Conservation (phyloP, 495 filamentous ascomycete species). For the Astrothelium macrocarpum region DNA sequence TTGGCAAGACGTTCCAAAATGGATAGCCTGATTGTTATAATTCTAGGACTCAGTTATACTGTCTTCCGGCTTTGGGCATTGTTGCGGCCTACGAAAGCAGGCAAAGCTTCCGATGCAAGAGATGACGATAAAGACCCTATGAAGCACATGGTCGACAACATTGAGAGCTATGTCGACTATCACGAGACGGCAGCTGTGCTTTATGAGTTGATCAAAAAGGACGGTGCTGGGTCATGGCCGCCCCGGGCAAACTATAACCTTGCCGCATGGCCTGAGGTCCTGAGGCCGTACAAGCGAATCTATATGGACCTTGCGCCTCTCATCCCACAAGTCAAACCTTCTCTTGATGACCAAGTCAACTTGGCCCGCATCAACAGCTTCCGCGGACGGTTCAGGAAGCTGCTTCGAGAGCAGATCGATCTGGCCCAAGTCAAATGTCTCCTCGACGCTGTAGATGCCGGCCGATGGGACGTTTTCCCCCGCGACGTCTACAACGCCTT, state of each 20-base stretch:
- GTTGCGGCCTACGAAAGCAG: neutral
- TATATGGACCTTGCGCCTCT: neutral
- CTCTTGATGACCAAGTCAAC: neutral
- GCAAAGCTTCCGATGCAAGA: neutral
- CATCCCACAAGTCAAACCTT: neutral
- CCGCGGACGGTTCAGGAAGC: neutral
- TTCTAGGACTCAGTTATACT: neutral
- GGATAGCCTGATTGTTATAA: neutral
- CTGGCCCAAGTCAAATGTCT: neutral
- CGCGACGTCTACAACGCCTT: neutral
- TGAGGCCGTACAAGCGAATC: neutral
- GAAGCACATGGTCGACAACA: neutral
- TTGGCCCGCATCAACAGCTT: neutral
- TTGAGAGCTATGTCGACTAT: neutral
- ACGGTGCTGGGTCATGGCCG: neutral
- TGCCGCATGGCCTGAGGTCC: neutral
- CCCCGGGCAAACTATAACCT: neutral
- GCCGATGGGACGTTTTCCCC: neutral
- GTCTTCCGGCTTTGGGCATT: neutral
- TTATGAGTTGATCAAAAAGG: neutral
- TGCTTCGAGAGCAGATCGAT: neutral
- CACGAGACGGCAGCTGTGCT: neutral
- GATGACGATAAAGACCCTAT: neutral
- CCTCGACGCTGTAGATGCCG: neutral
- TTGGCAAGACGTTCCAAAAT: neutral